Percentiles rank a stretch among this genome's conserved stretches.
Evolutionary conservation across 805 yeast species (phyloP).

Genomic region (Lipomyces orientalis): DNA sequence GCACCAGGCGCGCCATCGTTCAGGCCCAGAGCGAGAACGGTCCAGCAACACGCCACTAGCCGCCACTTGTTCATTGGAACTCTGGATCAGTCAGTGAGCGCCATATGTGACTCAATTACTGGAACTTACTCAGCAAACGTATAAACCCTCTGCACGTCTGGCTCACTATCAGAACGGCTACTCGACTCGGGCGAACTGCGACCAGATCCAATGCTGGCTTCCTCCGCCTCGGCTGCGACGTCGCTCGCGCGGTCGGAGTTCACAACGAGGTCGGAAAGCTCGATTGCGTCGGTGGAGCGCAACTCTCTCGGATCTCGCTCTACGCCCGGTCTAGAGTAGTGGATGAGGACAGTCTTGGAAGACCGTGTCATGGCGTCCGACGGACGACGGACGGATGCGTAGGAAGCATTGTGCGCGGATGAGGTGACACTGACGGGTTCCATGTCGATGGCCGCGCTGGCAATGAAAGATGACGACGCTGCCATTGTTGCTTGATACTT

Average conservation of each 20-base stretch:
- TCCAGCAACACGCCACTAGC: conserved; percentile 18
- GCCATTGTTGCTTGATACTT: background rate
- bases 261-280: conserved; percentile 6
- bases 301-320: background rate
- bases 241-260: background rate
- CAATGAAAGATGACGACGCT: background rate
- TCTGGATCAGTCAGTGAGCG: conserved; percentile 3
- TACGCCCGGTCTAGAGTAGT: background rate
- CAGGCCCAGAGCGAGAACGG: conserved; percentile 29
- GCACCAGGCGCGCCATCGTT: conserved; percentile 67
- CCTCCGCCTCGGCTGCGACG: background rate
- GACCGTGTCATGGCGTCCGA: conserved; percentile 12
- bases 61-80: conserved; percentile 18
- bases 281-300: conserved; percentile 9
- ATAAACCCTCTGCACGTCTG: background rate
- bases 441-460: background rate
- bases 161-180: background rate
- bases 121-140: background rate
- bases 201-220: background rate
- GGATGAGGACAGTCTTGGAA: conserved; percentile 7
- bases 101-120: background rate
- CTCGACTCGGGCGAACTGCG: background rate
- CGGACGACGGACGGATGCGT: conserved; percentile 8
- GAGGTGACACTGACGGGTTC: background rate
- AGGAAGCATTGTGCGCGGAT: background rate